phyloP scores from a whole-genome alignment of 345 rosid genomes.

The Acer saccharum region DNA sequence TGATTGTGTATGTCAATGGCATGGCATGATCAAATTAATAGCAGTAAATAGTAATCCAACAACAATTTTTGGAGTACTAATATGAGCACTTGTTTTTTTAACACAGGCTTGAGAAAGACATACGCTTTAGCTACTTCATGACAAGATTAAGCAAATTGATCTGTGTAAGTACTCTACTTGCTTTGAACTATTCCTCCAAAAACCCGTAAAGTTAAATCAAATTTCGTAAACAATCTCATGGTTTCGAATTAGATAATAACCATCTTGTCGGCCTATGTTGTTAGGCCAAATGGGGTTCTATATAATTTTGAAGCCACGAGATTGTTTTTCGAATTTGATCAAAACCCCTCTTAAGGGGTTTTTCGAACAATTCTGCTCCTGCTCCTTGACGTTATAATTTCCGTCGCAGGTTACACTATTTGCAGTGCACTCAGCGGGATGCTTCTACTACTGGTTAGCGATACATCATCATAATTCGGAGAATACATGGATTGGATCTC shows the following conservation, averaged over 20 bases:
- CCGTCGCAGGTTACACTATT: constrained; percentile 71
- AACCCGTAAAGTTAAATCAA: too few species aligned
- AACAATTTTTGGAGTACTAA: neutral
- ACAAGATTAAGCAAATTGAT: constrained; percentile 65
- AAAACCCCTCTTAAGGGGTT: neutral
- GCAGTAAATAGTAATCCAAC: neutral
- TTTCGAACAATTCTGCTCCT: neutral
- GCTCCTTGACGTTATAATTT: neutral
- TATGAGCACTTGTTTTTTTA: neutral
- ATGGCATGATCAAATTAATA: neutral
- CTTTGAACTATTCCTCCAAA: neutral
- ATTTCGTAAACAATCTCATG: neutral
- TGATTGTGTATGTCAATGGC: neutral
- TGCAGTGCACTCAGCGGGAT: constrained; percentile 81
- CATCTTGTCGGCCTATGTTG: too few species aligned
- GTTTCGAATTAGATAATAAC: neutral
- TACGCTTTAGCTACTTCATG: constrained; percentile 66
- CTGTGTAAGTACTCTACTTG: constrained; percentile 47
- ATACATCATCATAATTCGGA: constrained; percentile 39
- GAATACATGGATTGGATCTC: constrained; percentile 74
- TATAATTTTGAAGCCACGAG: neutral
- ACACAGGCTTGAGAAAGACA: constrained; percentile 87
- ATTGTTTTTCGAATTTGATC: neutral
- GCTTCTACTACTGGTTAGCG: constrained; percentile 82
- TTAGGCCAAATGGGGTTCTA: too few species aligned